Evolutionary conservation across 306 rosid genomes (phyloP), one percentile per base, ranked within the genome.

Genomic region (Gleditsia sinensis): DNA sequence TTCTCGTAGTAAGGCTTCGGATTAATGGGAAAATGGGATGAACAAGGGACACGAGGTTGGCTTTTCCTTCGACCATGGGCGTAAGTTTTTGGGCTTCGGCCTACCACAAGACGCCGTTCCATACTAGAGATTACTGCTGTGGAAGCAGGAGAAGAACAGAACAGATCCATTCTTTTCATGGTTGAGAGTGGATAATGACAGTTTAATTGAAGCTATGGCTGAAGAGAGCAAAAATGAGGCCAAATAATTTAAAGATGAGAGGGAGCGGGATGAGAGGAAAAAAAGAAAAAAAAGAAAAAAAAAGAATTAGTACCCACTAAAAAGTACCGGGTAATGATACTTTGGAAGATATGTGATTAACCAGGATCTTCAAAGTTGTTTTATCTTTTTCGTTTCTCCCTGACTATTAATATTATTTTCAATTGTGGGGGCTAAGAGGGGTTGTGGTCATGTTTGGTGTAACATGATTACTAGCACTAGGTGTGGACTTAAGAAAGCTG

Each of bases 121-220:
- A 81, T 48, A 72, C 88, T 85, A 45, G 88, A 85, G 63, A 83
- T 75, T 14, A 92, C 69, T 48, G 91, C 89, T 40, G 94, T 92
- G 67, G 96, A 88, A 78, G 90, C 78, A 36, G 89, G 74, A 48
- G 96, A 88, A 59, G 94, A 70, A 83, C 98, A 92, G 65, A 84
- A 83, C 58, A 88, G 23, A 54, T 92, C 90, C 82, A 85, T 81
- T 79, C 86, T 33, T 72, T 85, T 90, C 94, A 87, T 92, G 58
- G 51, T 58, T 59, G 20, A 32, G 7, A 39, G 51, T 4, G 77
- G 27, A 48, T 14, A 23, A n/a, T 16, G 9, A 16, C 45, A 6
- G 64, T 48, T 55, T 17, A 14, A 24, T 27, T 63, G 21, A 21
- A 28, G n/a, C n/a, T n/a, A n/a, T n/a, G n/a, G n/a, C n/a, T n/a